phyloP scores from a whole-genome alignment of 768 basidiomycete species.

The Cyathus striatus region DNA sequence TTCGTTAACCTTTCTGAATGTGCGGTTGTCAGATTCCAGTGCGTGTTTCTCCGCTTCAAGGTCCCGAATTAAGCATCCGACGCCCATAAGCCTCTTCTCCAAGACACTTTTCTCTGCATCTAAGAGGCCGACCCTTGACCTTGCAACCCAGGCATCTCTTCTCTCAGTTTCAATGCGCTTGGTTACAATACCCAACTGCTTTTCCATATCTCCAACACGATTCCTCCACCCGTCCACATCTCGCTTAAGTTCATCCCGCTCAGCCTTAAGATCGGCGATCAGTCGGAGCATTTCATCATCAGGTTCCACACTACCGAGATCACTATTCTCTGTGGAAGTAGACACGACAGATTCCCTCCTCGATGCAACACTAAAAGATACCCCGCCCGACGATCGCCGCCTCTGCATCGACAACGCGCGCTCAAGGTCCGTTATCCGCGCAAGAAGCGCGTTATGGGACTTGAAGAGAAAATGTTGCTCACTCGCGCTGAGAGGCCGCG shows the following conservation, averaged over 20 bases:
- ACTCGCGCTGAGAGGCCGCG: constrained; percentile 57
- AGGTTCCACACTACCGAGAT: constrained; percentile 41
- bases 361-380: constrained; percentile 33
- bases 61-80: constrained; percentile 21
- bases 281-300: constrained; percentile 76
- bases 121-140: constrained; percentile 60
- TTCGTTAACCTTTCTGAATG: constrained; percentile 28
- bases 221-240: constrained; percentile 87
- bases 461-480: constrained; percentile 86
- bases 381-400: constrained; percentile 26
- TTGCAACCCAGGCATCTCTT: constrained; percentile 79
- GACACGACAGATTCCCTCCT: constrained; percentile 49
- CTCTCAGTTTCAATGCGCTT: constrained; percentile 74
- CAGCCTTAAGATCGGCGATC: constrained; percentile 75
- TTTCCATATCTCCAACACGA: constrained; percentile 74
- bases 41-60: constrained; percentile 21
- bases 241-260: constrained; percentile 83
- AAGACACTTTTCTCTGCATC: constrained; percentile 64
- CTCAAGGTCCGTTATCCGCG: constrained; percentile 80
- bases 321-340: constrained; percentile 26
- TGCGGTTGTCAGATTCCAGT: constrained; percentile 18
- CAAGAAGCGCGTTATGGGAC: constrained; percentile 77
- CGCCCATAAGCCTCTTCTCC: constrained; percentile 39
- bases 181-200: constrained; percentile 57
- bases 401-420: constrained; percentile 47